Base-by-base conservation (phyloP, 441 rosid genomes). In the Gossypium trilobum region DNA sequence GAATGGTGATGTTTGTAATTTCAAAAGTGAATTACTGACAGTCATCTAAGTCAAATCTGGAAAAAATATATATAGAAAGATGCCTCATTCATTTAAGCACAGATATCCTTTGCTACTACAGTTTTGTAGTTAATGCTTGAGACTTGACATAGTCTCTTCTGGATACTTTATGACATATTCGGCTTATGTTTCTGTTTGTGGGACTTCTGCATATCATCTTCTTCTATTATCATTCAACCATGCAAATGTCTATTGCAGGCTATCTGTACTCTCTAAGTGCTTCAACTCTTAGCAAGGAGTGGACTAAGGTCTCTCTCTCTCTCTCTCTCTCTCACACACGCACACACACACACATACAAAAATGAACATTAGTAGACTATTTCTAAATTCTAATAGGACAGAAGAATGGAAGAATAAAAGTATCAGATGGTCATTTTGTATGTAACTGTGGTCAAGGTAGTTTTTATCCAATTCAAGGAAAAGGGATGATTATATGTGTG, bases 271-370 rank as follows among this genome's bases (percentile, higher is more conserved):
- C 95, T 74, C 72, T 93, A 63, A 89, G 81, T 75, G 98, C 97
- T 78, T 93, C 98, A 58, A 91, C 98, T 13, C 96, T 90, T 42
- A 71, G 82, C 88, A 85, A 83, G 79, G 91, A 91, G 74, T 93
- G 97, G 98, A 79, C 81, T 74, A 79, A 82, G 96, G 97, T 93
- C 74, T 64, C 31, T 54, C 72, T 75, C 64, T 44, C 31, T 13
- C 46, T 11, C 69, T 70, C 62, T 55, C 48, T 54, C 42, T 13
- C 27, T 3, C 52, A 54, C 1, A 31, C 33, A 9, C 16, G 2
- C 54, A 13, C 54, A 13, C 54, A 48, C 11, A 36, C 2, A 48
- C 59, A 51, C 33, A 6, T 2, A 20, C 9, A 63, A 19, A 54
- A 2, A 33, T 33, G 33, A 33, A 67, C 70, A n/a, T 42, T 44